Conservation (phyloP, 2,329 filamentous ascomycete genomes). For the Grosmannia penicillata region DNA sequence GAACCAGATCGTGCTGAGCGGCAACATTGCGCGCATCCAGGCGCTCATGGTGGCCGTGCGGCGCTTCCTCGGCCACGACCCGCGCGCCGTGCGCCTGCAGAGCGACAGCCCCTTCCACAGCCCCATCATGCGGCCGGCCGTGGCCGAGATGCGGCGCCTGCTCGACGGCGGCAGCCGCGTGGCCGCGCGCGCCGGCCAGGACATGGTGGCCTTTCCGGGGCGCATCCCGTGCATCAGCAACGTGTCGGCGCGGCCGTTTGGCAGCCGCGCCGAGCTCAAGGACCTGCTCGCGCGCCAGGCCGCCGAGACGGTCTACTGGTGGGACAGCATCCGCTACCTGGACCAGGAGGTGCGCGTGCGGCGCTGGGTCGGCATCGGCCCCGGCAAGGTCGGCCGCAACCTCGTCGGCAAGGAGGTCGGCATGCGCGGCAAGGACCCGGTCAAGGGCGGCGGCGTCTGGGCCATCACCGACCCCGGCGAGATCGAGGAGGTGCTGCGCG, state of each 20-base stretch:
- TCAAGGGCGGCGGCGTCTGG: constrained; percentile 88
- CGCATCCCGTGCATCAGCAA: constrained; percentile 71
- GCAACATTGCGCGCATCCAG: constrained; percentile 69
- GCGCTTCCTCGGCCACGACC: constrained; percentile 84
- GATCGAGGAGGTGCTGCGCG: constrained; percentile 52
- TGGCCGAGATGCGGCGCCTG: constrained; percentile 54
- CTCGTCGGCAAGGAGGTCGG: constrained; percentile 91
- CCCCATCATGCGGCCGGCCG: constrained; percentile 78
- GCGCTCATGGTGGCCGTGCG: constrained; percentile 71
- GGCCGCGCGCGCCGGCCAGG: constrained; percentile 36
- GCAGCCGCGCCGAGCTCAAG: constrained; percentile 57
- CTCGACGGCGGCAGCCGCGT: constrained; percentile 44
- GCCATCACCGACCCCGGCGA: constrained; percentile 70
- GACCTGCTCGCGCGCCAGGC: constrained; percentile 67
- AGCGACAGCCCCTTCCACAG: constrained; percentile 85
- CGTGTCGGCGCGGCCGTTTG: constrained; percentile 66
- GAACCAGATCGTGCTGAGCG: constrained; percentile 90
- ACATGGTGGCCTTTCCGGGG: constrained; percentile 63
- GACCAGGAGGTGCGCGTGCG: constrained; percentile 70
- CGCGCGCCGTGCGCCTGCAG: constrained; percentile 71
- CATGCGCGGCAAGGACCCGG: constrained; percentile 59
- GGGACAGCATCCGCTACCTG: constrained; percentile 81
- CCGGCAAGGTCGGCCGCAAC: constrained; percentile 85
- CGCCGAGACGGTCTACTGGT: constrained; percentile 89
- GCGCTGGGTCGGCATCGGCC: constrained; percentile 83